Conservation (phyloP, 1,139 yeast species). For the Saccharomycopsis hybrid region DNA sequence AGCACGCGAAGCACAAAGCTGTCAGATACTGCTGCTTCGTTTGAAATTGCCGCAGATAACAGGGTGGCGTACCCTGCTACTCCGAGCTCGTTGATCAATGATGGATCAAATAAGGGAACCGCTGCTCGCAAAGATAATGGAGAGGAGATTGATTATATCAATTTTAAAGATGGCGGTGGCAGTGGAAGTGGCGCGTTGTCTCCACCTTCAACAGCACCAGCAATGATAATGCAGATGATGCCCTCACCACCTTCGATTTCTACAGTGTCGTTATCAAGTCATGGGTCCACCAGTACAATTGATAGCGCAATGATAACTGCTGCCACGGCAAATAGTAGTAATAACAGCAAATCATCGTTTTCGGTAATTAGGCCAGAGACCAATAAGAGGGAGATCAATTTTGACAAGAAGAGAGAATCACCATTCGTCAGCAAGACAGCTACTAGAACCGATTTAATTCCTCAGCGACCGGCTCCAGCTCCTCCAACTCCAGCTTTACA, state of each 20-base stretch:
- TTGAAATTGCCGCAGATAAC: slow-evolving; percentile 21
- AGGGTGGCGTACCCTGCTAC: slow-evolving; percentile 20
- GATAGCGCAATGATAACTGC: too few relatives aligned
- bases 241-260: not conserved
- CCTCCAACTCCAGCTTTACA: slow-evolving; percentile 36
- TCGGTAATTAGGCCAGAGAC: slow-evolving; percentile 60
- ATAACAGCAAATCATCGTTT: slow-evolving; percentile 36
- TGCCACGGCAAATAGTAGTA: too few relatives aligned
- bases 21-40: slow-evolving; percentile 18
- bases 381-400: slow-evolving; percentile 59
- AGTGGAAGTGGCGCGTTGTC: slow-evolving; percentile 1
- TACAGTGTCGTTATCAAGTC: not conserved
- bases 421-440: slow-evolving; percentile 57
- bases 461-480: slow-evolving; percentile 68
- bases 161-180: slow-evolving; percentile 60
- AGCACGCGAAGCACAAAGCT: slow-evolving; percentile 20
- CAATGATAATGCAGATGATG: too few relatives aligned
- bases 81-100: slow-evolving; percentile 20
- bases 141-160: slow-evolving; percentile 52
- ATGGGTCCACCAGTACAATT: not conserved
- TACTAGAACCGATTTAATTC: slow-evolving; percentile 39
- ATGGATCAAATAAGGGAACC: slow-evolving; percentile 6
- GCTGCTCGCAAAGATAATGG: slow-evolving; percentile 4
- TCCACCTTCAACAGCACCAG: too few relatives aligned
- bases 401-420: slow-evolving; percentile 71